These are phyloP conservation scores for Geotrichum fermentans DNA, from an alignment of 1,139 yeast genomes.

Conservation along the genomic window DNA sequence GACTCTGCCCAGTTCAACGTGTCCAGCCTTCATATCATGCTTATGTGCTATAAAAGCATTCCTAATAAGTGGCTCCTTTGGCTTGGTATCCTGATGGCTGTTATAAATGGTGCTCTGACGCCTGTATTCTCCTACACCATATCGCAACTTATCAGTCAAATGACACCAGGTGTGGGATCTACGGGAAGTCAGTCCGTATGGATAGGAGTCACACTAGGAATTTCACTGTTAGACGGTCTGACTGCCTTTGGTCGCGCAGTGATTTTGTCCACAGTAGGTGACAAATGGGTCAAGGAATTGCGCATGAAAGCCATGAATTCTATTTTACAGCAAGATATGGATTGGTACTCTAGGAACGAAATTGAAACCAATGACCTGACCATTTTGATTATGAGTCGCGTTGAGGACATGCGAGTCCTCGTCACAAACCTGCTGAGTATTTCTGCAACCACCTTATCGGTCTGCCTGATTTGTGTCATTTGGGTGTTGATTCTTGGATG, in stretches of 20 bases:
- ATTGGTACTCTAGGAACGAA: slow-evolving; percentile 45
- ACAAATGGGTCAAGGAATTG: slow-evolving; percentile 57
- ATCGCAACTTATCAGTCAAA: slow-evolving; percentile 48
- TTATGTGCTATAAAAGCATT: slow-evolving; percentile 21
- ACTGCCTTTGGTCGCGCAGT: slow-evolving; percentile 50
- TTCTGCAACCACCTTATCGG: slow-evolving; percentile 47
- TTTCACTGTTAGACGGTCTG: slow-evolving; percentile 60
- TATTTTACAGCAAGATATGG: slow-evolving; percentile 50
- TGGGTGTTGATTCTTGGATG: slow-evolving; percentile 86
- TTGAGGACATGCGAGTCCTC: slow-evolving; percentile 66
- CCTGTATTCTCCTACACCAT: slow-evolving; percentile 79
- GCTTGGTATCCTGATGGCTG: slow-evolving; percentile 51
- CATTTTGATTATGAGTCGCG: slow-evolving; percentile 69
- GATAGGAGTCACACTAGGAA: slow-evolving; percentile 59
- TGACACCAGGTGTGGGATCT: slow-evolving; percentile 30
- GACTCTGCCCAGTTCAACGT: slow-evolving; percentile 11
- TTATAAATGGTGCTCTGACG: slow-evolving; percentile 56
- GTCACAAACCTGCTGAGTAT: slow-evolving; percentile 59
- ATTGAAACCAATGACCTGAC: slow-evolving; percentile 54
- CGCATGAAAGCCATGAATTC: slow-evolving; percentile 49
- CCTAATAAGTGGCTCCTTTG: slow-evolving; percentile 39
- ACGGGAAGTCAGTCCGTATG: slow-evolving; percentile 46
- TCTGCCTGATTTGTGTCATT: slow-evolving; percentile 55
- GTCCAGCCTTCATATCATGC: slow-evolving; percentile 13
- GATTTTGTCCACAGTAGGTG: slow-evolving; percentile 56